A percentile compares a stretch with the other conserved stretches of the same genome.
These are phyloP conservation scores for Tulasnella sp. DNA, from an alignment of 768 basidiomycete genomes.

Conservation along the genomic window DNA sequence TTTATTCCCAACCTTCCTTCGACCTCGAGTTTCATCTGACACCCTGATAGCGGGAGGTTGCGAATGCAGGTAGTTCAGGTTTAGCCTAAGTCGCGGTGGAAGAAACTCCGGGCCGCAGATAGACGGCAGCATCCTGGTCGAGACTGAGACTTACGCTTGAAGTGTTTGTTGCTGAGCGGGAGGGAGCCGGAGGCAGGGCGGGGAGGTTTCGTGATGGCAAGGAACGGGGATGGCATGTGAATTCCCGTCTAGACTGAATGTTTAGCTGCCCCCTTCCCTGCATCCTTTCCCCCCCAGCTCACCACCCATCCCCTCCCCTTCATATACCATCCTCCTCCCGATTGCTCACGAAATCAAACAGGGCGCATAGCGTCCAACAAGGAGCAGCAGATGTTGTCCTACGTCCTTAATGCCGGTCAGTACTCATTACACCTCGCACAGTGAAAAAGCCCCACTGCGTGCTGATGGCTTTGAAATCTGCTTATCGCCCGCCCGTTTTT, in stretches of 20 bases:
- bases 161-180: neutral
- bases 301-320: conserved; percentile 1
- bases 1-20: neutral
- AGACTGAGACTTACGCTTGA: neutral
- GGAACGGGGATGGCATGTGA: conserved; percentile 16
- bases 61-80: neutral
- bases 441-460: conserved; percentile 49
- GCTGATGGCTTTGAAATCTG: conserved; percentile 85
- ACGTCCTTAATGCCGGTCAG: conserved; percentile 20
- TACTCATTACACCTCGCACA: conserved; percentile 40
- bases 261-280: conserved; percentile 4
- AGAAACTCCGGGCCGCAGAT: neutral
- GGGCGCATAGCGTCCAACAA: neutral
- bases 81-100: neutral
- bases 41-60: neutral
- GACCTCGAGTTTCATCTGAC: neutral
- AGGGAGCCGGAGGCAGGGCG: neutral
- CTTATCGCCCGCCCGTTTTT: conserved; percentile 48
- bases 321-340: neutral
- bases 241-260: conserved; percentile 1
- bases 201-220: neutral
- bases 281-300: neutral
- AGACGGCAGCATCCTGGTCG: neutral
- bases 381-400: conserved; percentile 16
- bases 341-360: neutral